Percentiles rank a stretch among this genome's conserved stretches.
Conservation (phyloP, 2,329 filamentous ascomycete genomes). For the Trichoderma citrinoviride region DNA sequence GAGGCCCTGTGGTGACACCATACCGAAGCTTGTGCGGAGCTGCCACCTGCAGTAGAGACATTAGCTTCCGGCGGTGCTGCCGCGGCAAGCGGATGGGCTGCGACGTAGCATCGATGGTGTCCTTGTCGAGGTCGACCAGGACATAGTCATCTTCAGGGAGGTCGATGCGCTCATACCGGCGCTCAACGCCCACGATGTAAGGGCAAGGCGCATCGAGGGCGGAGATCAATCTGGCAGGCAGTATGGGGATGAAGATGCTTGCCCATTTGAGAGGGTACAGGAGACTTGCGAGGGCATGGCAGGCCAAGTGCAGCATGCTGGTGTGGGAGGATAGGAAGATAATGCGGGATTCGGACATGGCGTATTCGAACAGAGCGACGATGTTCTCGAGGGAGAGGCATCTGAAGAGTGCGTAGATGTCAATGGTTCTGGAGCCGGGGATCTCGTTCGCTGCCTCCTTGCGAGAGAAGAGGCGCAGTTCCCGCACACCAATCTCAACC, state of each 20-base stretch:
- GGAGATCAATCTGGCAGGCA: constrained; percentile 83
- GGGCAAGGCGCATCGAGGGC: constrained; percentile 93
- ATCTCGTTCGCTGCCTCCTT: constrained; percentile 93
- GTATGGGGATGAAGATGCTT: constrained; percentile 88
- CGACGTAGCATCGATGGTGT: constrained; percentile 81
- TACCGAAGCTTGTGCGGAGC: constrained; percentile 86
- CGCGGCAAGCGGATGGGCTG: constrained; percentile 77
- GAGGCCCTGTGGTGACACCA: constrained; percentile 83
- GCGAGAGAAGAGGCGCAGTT: constrained; percentile 85
- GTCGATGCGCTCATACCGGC: constrained; percentile 80
- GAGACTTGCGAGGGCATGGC: constrained; percentile 78
- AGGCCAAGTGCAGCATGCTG: constrained; percentile 91
- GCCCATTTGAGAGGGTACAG: constrained; percentile 91
- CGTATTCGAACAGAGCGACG: constrained; percentile 88
- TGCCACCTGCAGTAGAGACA: constrained; percentile 82
- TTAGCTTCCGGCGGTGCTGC: constrained; percentile 85
- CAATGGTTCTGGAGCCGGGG: constrained; percentile 84
- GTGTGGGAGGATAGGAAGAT: constrained; percentile 95
- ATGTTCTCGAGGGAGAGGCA: constrained; percentile 89
- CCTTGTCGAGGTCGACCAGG: constrained; percentile 86
- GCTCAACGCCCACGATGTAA: constrained; percentile 94
- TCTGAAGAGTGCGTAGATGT: constrained; percentile 90
- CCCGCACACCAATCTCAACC: constrained; percentile 85
- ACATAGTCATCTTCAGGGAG: constrained; percentile 95
- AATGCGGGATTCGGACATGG: constrained; percentile 88